Evolutionary conservation across 139 green algal species (phyloP).

Genomic region (Edaphochlamys debaryana): DNA sequence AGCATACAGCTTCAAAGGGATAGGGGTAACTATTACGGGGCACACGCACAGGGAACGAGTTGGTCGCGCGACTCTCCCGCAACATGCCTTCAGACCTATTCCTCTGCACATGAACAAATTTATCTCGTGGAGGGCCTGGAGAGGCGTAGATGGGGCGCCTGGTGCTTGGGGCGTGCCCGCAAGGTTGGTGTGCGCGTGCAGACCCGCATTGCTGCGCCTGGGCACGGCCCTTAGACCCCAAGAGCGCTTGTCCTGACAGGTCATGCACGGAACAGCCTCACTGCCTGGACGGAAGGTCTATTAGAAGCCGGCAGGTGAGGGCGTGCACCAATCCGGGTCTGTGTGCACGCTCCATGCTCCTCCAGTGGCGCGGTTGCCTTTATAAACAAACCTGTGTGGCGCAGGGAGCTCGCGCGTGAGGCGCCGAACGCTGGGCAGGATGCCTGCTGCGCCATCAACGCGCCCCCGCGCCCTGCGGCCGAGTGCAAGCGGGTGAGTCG

Average conservation of each 20-base stretch:
- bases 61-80: too few relatives aligned
- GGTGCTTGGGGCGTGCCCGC: too few relatives aligned
- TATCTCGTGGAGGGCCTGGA: too few relatives aligned
- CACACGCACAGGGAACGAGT: too few relatives aligned
- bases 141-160: too few relatives aligned
- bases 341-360: not conserved
- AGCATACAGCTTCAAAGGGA: too few relatives aligned
- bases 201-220: too few relatives aligned
- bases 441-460: conserved; percentile 30
- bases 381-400: too few relatives aligned
- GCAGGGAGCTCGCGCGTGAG: conserved; percentile 9
- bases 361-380: not conserved
- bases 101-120: too few relatives aligned
- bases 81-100: too few relatives aligned
- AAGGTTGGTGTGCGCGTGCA: too few relatives aligned
- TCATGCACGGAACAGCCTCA: not conserved
- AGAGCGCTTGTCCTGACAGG: not conserved
- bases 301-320: not conserved
- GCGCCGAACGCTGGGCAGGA: not conserved
- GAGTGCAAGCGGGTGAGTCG: not conserved
- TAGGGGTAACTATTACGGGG: too few relatives aligned
- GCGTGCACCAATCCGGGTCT: not conserved
- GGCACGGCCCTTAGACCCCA: not conserved
- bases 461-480: not conserved
- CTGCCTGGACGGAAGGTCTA: not conserved